Base-by-base conservation (phyloP, 176 grass and related monocot species). In the Zea luxurians region DNA sequence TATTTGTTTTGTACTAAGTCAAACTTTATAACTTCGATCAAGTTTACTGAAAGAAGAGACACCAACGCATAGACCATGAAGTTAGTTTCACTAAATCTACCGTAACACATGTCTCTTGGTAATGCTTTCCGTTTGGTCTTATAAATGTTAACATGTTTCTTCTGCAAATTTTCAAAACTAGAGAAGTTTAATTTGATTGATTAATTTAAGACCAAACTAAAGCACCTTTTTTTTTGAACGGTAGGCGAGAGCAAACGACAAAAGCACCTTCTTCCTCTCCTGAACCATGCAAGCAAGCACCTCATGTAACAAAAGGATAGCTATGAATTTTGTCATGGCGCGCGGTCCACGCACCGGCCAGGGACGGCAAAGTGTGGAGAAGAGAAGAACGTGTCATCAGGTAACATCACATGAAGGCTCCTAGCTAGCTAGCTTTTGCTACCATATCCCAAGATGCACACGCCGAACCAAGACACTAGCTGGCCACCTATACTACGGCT, bases 311-410 rank as follows among this genome's bases (percentile, higher is more conserved):
- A 42, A 2, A 76, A 76, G 58, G 58, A 17, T 7, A 48, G 58
- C 58, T n/a, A 63, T 76, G 42, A 48, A 63, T 76, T 16, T 64
- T 18, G 74, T 37, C 44, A 11, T 7, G 21, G 27, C n/a, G n/a
- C n/a, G 59, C 61, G 42, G 13, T n/a, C 20, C 59, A 48, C 59
- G 59, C 58, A 43, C 57, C 41, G 61, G 55, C 27, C 27, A 27
- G 27, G 27, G 58, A 36, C 13, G 21, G 11, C 57, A 35, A 15
- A 9, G 41, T 16, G 73, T 45, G 73, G 27, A 27, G 27, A 27
- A 76, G 27, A 27, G 27, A 27, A 76, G 20, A 62, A 60, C 57
- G 60, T 48, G 67, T 35, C 34, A 18, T 77, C 74, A 77, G 60
- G 60, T 77, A 77, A 37, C 27, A 27, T 27, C 0, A 0, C 74